Conservation (phyloP, 2,329 filamentous ascomycete genomes). For the Cladophialophora yegresii region DNA sequence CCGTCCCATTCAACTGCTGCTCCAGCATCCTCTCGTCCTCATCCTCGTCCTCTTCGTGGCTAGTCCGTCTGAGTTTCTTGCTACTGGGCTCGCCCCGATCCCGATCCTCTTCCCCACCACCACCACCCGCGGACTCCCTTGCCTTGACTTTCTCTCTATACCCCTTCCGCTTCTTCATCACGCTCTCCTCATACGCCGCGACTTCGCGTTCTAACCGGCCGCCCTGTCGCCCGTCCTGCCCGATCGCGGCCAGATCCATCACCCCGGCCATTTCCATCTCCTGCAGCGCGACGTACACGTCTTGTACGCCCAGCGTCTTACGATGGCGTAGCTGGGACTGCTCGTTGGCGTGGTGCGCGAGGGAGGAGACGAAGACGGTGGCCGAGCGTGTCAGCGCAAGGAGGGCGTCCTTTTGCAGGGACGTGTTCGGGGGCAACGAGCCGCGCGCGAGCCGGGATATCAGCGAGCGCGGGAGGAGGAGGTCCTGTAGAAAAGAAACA, state of each 20-base stretch:
- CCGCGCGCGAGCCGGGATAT: constrained; percentile 64
- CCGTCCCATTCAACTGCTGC: constrained; percentile 37
- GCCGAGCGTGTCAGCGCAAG: constrained; percentile 66
- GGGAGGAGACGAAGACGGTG: constrained; percentile 67
- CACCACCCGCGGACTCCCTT: constrained; percentile 53
- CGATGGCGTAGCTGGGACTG: constrained; percentile 53
- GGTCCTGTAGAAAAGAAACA: constrained; percentile 50
- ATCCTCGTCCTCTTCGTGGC: constrained; percentile 15
- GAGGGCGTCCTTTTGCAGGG: constrained; percentile 66
- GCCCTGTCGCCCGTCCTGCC: constrained; percentile 51
- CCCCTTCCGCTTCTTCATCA: constrained; percentile 42
- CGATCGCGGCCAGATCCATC: constrained; percentile 29
- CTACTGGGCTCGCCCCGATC: constrained; percentile 43
- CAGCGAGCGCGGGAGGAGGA: constrained; percentile 64
- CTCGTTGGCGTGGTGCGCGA: constrained; percentile 58
- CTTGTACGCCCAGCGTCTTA: constrained; percentile 62
- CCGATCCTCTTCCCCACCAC: constrained; percentile 65
- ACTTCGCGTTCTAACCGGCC: constrained; percentile 62
- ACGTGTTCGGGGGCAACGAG: constrained; percentile 64
- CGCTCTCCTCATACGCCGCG: constrained; percentile 48
- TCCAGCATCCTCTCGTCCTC: constrained; percentile 35
- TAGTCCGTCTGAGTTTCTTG: constrained; percentile 31
- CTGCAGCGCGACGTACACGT: constrained; percentile 61
- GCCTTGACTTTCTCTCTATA: constrained; percentile 45
- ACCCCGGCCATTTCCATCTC: constrained; percentile 58